phyloP scores from a whole-genome alignment of 2,329 filamentous ascomycete genomes.

The Exserohilum rostratum region DNA sequence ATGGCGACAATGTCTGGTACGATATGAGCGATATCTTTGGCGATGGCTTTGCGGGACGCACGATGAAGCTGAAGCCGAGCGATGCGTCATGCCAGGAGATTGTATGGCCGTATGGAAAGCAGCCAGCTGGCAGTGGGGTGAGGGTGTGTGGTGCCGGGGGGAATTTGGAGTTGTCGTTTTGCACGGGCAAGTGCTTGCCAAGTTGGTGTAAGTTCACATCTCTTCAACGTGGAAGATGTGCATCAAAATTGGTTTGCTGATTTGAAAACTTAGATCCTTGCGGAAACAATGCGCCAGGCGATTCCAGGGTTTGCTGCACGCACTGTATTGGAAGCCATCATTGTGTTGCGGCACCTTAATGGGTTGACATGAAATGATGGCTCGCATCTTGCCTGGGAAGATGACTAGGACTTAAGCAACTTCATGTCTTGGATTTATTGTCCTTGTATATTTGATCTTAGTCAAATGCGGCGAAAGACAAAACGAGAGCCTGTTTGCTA shows the following conservation, averaged over 20 bases:
- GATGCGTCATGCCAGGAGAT: constrained; percentile 33
- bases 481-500: too few relatives aligned
- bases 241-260: background rate
- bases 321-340: constrained; percentile 39
- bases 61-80: constrained; percentile 30
- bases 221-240: background rate
- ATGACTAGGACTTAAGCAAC: background rate
- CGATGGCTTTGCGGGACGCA: constrained; percentile 33
- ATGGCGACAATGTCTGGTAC: constrained; percentile 32
- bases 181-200: constrained; percentile 38
- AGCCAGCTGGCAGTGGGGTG: constrained; percentile 31
- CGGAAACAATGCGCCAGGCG: constrained; percentile 26
- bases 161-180: constrained; percentile 37
- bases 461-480: too few relatives aligned
- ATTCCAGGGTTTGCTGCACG: constrained; percentile 32
- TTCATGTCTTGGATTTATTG: background rate
- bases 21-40: constrained; percentile 38
- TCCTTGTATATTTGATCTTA: background rate
- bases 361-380: background rate
- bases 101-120: constrained; percentile 30
- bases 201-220: constrained; percentile 34
- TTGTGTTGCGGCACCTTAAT: constrained; percentile 29
- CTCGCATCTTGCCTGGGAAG: too few relatives aligned
- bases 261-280: constrained; percentile 18
- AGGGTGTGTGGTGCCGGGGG: constrained; percentile 28